Percentiles rank a stretch among this genome's conserved stretches.
Evolutionary conservation across 2,329 filamentous ascomycete species (phyloP).

Genomic region (Scytalidium lignicola): DNA sequence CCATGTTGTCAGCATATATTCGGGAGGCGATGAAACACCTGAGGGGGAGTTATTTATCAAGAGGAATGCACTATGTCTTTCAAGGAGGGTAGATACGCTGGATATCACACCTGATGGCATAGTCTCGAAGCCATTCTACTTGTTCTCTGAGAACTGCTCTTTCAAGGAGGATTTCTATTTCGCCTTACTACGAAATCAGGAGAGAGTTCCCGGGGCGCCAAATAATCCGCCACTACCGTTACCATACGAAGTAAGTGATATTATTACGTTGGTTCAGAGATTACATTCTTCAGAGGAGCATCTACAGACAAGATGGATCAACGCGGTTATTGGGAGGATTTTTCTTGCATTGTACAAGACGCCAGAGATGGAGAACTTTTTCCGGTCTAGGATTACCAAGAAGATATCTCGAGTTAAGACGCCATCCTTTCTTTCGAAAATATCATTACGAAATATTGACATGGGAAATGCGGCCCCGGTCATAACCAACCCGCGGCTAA

Average conservation of each 20-base stretch:
- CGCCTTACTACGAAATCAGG: conserved; percentile 79
- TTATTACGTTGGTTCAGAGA: conserved; percentile 83
- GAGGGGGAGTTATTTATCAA: conserved; percentile 97
- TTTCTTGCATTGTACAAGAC: conserved; percentile 89
- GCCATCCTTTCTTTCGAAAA: conserved; percentile 80
- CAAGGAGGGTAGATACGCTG: conserved; percentile 53
- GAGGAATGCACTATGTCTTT: conserved; percentile 79
- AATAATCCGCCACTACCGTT: conserved; percentile 62
- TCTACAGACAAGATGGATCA: conserved; percentile 86
- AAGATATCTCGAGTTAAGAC: conserved; percentile 94
- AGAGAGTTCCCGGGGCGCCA: conserved; percentile 55
- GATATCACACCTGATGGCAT: conserved; percentile 51
- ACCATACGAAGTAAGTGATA: conserved; percentile 76
- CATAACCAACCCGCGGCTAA: conserved; percentile 82
- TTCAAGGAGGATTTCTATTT: conserved; percentile 99
- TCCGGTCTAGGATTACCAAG: conserved; percentile 84
- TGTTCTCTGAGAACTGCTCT: conserved; percentile 93
- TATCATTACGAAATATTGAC: conserved; percentile 77
- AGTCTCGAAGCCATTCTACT: conserved; percentile 76
- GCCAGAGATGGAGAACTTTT: conserved; percentile 69
- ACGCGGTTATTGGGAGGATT: conserved; percentile 80
- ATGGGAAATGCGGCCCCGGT: conserved; percentile 83
- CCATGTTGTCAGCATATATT: conserved; percentile 80
- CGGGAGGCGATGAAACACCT: conserved; percentile 69
- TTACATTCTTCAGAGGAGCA: conserved; percentile 91